These are phyloP conservation scores for Tylopilus sp. DNA, from an alignment of 768 basidiomycete species.

Conservation along the genomic window DNA sequence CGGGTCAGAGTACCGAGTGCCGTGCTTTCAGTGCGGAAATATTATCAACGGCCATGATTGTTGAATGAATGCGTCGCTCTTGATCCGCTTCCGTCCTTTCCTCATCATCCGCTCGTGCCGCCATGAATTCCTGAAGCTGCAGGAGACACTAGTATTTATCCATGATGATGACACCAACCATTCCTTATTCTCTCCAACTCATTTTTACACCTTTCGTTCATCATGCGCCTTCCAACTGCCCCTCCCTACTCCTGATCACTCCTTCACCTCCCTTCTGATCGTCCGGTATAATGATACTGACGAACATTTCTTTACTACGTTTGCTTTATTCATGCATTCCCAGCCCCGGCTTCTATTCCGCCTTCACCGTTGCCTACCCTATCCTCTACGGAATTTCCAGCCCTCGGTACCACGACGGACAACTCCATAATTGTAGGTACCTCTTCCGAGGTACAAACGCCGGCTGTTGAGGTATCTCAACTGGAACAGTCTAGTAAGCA, in stretches of 20 bases:
- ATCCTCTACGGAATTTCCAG: constrained; percentile 75
- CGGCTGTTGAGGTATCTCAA: constrained; percentile 21
- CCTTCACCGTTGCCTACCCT: constrained; percentile 47
- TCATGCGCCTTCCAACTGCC: constrained; percentile 1
- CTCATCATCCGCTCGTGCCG: constrained; percentile 23
- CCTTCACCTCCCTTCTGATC: constrained; percentile 44
- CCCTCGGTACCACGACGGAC: constrained; percentile 37
- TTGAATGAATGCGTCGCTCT: constrained; percentile 34
- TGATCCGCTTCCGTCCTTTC: constrained; percentile 19
- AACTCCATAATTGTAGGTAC: constrained; percentile 3
- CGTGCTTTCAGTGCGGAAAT: constrained; percentile 89
- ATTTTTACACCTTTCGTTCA: constrained; percentile 7
- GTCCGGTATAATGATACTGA: constrained; percentile 44
- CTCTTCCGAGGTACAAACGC: constrained; percentile 23
- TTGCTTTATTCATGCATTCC: constrained; percentile 17
- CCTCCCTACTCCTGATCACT: constrained; percentile 28
- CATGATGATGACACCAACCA: constrained; percentile 22
- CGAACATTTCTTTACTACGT: constrained; percentile 30
- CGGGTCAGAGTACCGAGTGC: constrained; percentile 82
- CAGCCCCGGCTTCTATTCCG: constrained; percentile 35
- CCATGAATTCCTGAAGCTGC: constrained; percentile 28
- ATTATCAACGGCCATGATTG: constrained; percentile 66
- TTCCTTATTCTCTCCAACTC: constrained; percentile 12
- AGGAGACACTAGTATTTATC: constrained; percentile 21
- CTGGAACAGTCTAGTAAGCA: constrained; percentile 38